Conservation (phyloP, 148 eudicot genomes). For the Chenopodium album region DNA sequence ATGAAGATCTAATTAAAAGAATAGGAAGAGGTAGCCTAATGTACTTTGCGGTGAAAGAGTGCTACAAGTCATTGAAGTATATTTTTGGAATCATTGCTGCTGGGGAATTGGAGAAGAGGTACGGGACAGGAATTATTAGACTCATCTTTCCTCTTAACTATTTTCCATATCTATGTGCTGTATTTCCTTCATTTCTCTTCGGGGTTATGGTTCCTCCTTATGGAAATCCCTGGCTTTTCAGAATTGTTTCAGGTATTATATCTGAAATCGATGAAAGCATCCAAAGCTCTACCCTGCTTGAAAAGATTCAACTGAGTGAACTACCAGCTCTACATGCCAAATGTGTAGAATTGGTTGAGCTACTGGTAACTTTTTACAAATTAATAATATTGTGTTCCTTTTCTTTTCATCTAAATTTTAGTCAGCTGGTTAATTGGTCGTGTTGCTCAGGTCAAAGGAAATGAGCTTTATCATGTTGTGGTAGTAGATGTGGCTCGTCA, state of each 20-base stretch:
- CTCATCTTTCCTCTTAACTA: neutral
- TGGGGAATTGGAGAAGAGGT: constrained; percentile 93
- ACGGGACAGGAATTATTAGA: constrained; percentile 23
- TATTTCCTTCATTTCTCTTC: neutral
- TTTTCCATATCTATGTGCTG: neutral
- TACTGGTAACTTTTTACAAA: constrained; percentile 53
- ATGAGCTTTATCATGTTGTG: constrained; percentile 42
- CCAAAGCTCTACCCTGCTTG: constrained; percentile 54
- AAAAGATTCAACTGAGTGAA: constrained; percentile 60
- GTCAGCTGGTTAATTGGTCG: constrained; percentile 11
- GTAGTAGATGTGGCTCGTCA: neutral
- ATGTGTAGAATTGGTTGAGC: constrained; percentile 63
- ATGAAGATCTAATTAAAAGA: constrained; percentile 55
- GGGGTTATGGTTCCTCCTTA: constrained; percentile 4
- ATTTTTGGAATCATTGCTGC: constrained; percentile 69
- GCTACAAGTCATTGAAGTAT: constrained; percentile 76
- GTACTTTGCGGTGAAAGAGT: constrained; percentile 78
- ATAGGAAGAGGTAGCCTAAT: constrained; percentile 65
- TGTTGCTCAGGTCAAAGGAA: constrained; percentile 62
- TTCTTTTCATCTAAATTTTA: neutral
- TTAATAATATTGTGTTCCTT: neutral
- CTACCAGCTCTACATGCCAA: constrained; percentile 64
- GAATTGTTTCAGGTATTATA: constrained; percentile 59
- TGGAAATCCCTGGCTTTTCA: constrained; percentile 25
- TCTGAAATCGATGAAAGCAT: constrained; percentile 85